A percentile compares a stretch with the other conserved stretches of the same genome.
Conservation (phyloP, 352 stramenopile species). For the Globisporangium canariense region DNA sequence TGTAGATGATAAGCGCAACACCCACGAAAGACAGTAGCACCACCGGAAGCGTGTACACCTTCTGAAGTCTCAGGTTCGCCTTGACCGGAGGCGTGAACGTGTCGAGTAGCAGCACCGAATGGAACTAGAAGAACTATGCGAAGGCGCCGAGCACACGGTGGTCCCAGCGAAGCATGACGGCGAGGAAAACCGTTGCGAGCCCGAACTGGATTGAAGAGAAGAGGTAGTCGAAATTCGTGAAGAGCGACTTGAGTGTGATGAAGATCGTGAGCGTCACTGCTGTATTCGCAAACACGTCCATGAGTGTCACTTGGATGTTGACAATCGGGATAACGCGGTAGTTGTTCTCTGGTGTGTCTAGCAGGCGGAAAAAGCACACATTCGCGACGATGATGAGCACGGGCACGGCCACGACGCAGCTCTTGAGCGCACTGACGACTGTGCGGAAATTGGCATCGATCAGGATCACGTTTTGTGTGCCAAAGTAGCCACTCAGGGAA, state of each 20-base stretch:
- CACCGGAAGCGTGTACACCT: conserved; percentile 24
- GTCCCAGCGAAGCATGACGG: conserved; percentile 34
- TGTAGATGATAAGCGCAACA: conserved; percentile 27
- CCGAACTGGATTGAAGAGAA: conserved; percentile 25
- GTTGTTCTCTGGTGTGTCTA: conserved; percentile 5
- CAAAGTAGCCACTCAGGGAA: conserved; percentile 4
- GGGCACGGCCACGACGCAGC: neutral
- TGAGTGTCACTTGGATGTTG: conserved; percentile 23
- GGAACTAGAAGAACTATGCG: conserved; percentile 46
- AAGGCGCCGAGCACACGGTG: conserved; percentile 26
- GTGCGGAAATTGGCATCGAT: conserved; percentile 16
- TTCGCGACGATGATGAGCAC: neutral
- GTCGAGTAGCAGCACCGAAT: conserved; percentile 40
- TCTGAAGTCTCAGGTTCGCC: conserved; percentile 21
- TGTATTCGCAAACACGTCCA: conserved; percentile 43
- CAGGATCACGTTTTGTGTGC: conserved; percentile 11
- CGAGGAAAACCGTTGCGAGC: conserved; percentile 17
- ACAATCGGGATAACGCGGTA: conserved; percentile 17
- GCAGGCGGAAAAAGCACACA: conserved; percentile 9
- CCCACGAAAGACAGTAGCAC: conserved; percentile 18
- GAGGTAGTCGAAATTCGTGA: conserved; percentile 24
- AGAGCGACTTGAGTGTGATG: conserved; percentile 22
- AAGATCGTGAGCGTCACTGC: conserved; percentile 35
- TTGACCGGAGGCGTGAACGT: conserved; percentile 32
- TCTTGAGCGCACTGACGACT: conserved; percentile 3